Base-by-base conservation (phyloP, 805 yeast genomes). In the Candida tibetensis region DNA sequence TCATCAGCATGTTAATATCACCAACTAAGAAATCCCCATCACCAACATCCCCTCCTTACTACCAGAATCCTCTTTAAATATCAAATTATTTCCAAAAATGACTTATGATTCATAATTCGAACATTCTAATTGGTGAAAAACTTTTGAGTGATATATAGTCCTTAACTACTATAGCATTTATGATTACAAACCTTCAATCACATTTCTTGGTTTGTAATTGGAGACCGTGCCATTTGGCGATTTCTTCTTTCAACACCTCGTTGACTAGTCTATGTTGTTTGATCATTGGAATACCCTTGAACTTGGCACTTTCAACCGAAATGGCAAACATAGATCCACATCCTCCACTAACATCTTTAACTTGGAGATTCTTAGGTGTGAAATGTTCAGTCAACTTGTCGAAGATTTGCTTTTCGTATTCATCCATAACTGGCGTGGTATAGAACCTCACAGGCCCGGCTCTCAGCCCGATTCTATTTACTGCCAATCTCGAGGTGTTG, bases 251-350 rank as follows among this genome's bases (percentile, higher is more conserved):
- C 50, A 93, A 69, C 2, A 81, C 69, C 38, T 79, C 77, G 61
- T 93, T 91, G 12, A 93, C 98, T 48, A 91, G 60, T 43, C 96
- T 74, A 55, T 93, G 99, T 60, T 93, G 99, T 56, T 89, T 90
- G 47, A 93, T 73, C 81, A 87, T 87, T 1, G 86, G 69, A 30
- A 86, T 55, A 0, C 95, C 95, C 49, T 84, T 79, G 64, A 93
- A 93, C 52, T 77, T 67, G 2, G 69, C 71, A 37, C 93, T 81
- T 32, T 81, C 84, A 13, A 93, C 76, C 41, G 72, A 66, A 35
- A 93, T 91, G 33, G 95, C 88, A 64, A 88, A 93, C 99, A 93
- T 93, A 5, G 97, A 89, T 1, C 99, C 99, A 64, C 99, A 93
- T 1, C 99, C 99, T 14, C 71, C 98, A 18, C 93, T 82, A 6